A percentile compares a stretch with the other conserved stretches of the same genome.
These are phyloP conservation scores for Neurospora sp. DNA, from an alignment of 495 filamentous ascomycete genomes.

Conservation along the genomic window DNA sequence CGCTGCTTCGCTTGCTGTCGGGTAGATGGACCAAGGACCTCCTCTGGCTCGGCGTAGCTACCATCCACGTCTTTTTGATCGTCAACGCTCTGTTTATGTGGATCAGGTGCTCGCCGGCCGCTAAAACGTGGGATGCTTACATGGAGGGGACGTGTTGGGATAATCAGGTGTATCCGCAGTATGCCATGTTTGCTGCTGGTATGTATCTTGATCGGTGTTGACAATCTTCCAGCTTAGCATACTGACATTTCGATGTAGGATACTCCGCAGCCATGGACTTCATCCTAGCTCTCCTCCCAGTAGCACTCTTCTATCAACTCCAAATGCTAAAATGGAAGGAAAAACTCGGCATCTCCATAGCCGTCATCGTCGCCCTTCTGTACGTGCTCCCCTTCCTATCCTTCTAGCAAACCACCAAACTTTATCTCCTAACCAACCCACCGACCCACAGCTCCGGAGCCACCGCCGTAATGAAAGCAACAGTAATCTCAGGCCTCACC, in stretches of 20 bases:
- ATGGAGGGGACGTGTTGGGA: constrained; percentile 27
- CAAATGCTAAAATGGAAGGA: constrained; percentile 24
- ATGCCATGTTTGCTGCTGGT: constrained; percentile 20
- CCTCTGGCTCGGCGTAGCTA: constrained; percentile 22
- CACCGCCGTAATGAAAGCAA: constrained; percentile 21
- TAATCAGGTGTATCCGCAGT: constrained; percentile 5
- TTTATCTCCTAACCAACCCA: background rate
- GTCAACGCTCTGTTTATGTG: constrained; percentile 26
- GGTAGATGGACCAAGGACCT: constrained; percentile 3
- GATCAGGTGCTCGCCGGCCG: constrained; percentile 22
- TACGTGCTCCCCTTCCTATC: constrained; percentile 8
- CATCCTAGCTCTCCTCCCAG: constrained; percentile 24
- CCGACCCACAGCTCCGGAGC: constrained; percentile 15
- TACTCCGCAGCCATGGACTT: constrained; percentile 29
- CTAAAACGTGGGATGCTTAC: constrained; percentile 20
- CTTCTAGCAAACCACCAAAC: background rate
- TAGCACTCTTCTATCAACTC: constrained; percentile 22
- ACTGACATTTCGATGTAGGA: constrained; percentile 5
- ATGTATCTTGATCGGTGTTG: background rate
- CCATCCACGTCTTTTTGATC: constrained; percentile 24
- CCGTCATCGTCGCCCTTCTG: constrained; percentile 33
- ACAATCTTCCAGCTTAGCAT: too few relatives aligned
- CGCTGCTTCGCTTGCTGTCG: constrained; percentile 19
- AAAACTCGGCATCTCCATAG: constrained; percentile 27
- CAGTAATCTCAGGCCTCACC: constrained; percentile 14